These are phyloP conservation scores for Misopates orontium DNA, from an alignment of 257 asterid genomes.

Conservation along the genomic window DNA sequence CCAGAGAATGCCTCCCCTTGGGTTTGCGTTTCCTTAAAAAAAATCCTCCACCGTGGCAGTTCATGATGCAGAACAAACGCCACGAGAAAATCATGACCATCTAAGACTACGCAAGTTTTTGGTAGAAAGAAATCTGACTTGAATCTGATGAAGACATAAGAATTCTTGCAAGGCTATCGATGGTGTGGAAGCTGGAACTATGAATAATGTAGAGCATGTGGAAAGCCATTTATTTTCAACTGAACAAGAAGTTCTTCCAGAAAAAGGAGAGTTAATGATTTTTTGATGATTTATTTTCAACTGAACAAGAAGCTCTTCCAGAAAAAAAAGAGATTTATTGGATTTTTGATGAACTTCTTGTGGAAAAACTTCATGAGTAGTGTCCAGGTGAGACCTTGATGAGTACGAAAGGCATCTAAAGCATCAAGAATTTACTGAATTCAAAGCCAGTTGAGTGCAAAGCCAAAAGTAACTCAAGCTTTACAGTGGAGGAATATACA, in stretches of 20 bases:
- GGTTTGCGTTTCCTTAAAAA: conserved; percentile 51
- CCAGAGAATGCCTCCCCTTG: conserved; percentile 56
- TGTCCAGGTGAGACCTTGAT: no score
- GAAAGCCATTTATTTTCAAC: conserved; percentile 15
- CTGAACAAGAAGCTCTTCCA: no score
- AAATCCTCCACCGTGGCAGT: conserved; percentile 37
- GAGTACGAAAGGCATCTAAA: no score
- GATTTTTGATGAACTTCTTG: no score
- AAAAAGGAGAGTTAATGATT: no score
- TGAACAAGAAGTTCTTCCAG: conserved; percentile 3
- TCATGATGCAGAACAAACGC: conserved; percentile 40
- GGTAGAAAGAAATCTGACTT: conserved; percentile 33
- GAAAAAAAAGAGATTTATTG: no score
- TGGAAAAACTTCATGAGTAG: no score
- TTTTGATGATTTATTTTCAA: no score
- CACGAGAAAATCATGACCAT: background rate
- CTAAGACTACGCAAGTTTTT: conserved; percentile 24
- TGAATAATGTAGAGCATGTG: conserved; percentile 33
- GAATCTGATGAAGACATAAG: conserved; percentile 31
- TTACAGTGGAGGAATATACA: no score
- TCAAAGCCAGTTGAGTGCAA: no score
- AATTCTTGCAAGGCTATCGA: conserved; percentile 20
- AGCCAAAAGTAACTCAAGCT: no score
- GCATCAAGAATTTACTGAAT: no score
- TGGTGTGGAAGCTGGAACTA: conserved; percentile 37